Evolutionary conservation across 305 asterid genomes (phyloP), one percentile per base, ranked within the genome.

Genomic region (Andrographis paniculata): DNA sequence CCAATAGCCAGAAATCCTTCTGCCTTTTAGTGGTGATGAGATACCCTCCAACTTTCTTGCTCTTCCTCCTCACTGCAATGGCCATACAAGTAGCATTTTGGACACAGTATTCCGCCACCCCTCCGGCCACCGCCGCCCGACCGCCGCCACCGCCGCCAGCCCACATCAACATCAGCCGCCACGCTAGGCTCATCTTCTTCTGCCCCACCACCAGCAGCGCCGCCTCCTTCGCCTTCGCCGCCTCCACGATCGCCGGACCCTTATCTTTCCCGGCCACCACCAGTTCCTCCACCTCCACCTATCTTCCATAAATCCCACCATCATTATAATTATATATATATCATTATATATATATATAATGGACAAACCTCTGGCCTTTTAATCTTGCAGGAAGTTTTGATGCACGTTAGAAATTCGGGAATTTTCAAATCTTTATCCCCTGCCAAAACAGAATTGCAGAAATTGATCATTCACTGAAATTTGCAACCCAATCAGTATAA

Each of bases 1-100:
- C 94, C 86, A 83, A 68, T 22, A 83, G 82, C 94, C 94, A 83
- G 39, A 83, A 83, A 68, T 79, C 84, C 37, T 70, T 77, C 20
- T 72, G 94, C 21, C 80, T 63, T 61, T 75, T 83, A 21, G 94
- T 83, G 0, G 94, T 79, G 31, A 83, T 79, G 20, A 83, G 68
- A 55, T 83, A 83, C 36, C 94, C 94, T 48, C 94, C 94, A 59
- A 56, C 61, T 64, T 73, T 83, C 62, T 72, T 79, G 82, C 84
- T 78, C 69, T 83, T 87, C 45, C 77, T 71, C 65, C 87, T 69
- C 17, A 87, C 94, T 1, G 94, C 96, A 62, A 83, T 55, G 11
- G 93, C 82, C 94, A 83, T 80, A 67, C 96, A 87, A 30, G 41
- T 58, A 1, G 96, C 89, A 64, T 87, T 87, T 28, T 87, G 96